These are phyloP conservation scores for Nakazawaea ernobii DNA, from an alignment of 805 yeast genomes.

Conservation along the genomic window DNA sequence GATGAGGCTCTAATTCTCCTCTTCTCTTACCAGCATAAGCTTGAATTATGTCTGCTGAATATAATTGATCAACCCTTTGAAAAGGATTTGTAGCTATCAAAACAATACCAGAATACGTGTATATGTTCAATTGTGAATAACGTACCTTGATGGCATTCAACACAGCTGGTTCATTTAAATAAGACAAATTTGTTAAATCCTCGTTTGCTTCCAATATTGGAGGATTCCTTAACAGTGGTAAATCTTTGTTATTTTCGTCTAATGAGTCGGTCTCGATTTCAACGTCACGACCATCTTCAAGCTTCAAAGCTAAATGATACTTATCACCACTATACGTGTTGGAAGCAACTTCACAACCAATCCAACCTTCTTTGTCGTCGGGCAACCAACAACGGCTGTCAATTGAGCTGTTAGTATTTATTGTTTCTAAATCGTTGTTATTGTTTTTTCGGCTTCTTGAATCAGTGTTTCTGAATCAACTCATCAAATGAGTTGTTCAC, in stretches of 20 bases:
- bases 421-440: background rate
- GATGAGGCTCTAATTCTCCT: slow-evolving; percentile 95
- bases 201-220: slow-evolving; percentile 90
- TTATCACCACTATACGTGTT: slow-evolving; percentile 36
- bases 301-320: slow-evolving; percentile 42
- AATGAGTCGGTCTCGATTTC: slow-evolving; percentile 42
- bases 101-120: slow-evolving; percentile 95
- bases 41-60: slow-evolving; percentile 88
- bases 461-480: background rate
- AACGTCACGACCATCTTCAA: slow-evolving; percentile 45
- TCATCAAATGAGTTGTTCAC: background rate
- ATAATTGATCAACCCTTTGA: slow-evolving; percentile 84
- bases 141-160: slow-evolving; percentile 88
- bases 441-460: background rate
- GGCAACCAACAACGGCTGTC: slow-evolving; percentile 78
- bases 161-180: slow-evolving; percentile 94
- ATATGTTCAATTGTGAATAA: slow-evolving; percentile 83
- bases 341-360: slow-evolving; percentile 56
- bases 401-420: slow-evolving; percentile 12
- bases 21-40: slow-evolving; percentile 89
- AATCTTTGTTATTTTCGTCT: slow-evolving; percentile 46
- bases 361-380: slow-evolving; percentile 68
- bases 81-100: slow-evolving; percentile 95
- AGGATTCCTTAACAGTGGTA: slow-evolving; percentile 86
- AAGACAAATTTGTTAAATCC: slow-evolving; percentile 87